Percentiles rank a stretch among this genome's conserved stretches.
These are phyloP conservation scores for Endoconidiophora laricicola DNA, from an alignment of 2,329 filamentous ascomycete species.

Conservation along the genomic window DNA sequence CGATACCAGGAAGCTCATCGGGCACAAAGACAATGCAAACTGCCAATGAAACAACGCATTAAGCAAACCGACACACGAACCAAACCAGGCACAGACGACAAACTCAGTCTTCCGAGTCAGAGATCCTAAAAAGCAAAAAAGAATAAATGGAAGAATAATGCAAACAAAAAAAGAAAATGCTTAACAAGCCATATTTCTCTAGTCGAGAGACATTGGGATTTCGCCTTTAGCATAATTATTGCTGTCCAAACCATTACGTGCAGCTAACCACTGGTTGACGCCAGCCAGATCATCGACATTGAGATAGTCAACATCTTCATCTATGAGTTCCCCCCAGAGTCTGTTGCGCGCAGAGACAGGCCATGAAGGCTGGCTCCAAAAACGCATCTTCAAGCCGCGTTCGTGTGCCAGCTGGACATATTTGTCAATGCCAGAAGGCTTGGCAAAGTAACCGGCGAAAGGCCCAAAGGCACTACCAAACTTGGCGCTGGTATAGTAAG, in stretches of 20 bases:
- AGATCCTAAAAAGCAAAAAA: too few species aligned
- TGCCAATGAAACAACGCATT: too few species aligned
- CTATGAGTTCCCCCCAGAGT: constrained; percentile 37
- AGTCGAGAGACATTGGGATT: too few species aligned
- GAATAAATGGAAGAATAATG: too few species aligned
- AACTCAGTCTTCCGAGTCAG: too few species aligned
- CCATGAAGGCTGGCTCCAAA: constrained; percentile 45
- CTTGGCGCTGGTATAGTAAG: constrained; percentile 47
- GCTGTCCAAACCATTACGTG: background rate
- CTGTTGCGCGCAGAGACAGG: constrained; percentile 35
- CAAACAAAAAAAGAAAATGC: too few species aligned
- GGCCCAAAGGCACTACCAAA: constrained; percentile 38
- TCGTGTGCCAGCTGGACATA: constrained; percentile 30
- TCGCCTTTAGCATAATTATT: background rate
- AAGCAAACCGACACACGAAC: too few species aligned
- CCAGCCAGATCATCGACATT: constrained; percentile 43
- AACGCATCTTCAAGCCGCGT: constrained; percentile 38
- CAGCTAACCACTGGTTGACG: constrained; percentile 6
- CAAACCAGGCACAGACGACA: too few species aligned
- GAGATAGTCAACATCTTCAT: constrained; percentile 42
- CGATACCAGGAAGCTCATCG: too few species aligned
- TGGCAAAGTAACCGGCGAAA: constrained; percentile 33
- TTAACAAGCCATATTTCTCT: too few species aligned
- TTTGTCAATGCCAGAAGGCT: constrained; percentile 25
- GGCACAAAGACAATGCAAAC: too few species aligned